These are phyloP conservation scores for Clitopilus passeckerianus DNA, from an alignment of 768 basidiomycete genomes.

Conservation along the genomic window DNA sequence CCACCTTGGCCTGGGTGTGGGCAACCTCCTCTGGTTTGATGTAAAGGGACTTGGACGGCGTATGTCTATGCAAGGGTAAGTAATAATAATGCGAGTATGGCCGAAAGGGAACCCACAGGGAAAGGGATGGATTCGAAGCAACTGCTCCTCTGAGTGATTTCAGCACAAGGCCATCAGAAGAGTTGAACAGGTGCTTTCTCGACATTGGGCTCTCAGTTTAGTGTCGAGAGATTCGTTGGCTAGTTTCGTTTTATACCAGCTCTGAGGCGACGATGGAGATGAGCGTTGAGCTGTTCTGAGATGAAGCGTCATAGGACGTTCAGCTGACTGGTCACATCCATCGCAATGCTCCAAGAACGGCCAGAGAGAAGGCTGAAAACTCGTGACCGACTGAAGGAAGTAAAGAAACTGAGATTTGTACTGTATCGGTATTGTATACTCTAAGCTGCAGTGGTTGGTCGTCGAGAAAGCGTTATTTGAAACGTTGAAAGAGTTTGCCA, in stretches of 20 bases:
- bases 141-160: constrained; percentile 37
- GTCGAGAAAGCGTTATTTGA: no score
- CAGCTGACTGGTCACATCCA: neutral
- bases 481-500: no score
- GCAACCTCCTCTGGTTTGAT: constrained; percentile 7
- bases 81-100: neutral
- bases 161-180: constrained; percentile 36
- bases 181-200: constrained; percentile 35
- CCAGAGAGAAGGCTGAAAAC: neutral
- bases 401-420: no score
- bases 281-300: no score
- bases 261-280: neutral
- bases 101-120: constrained; percentile 24
- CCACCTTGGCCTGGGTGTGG: constrained; percentile 17
- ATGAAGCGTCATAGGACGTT: neutral
- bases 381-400: neutral
- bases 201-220: constrained; percentile 22
- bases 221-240: neutral
- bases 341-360: neutral
- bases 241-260: neutral
- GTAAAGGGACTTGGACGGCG: constrained; percentile 30
- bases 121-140: constrained; percentile 32
- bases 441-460: no score
- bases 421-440: no score
- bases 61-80: constrained; percentile 21